phyloP scores from a whole-genome alignment of 495 filamentous ascomycete species.

The Aspergillus steynii region DNA sequence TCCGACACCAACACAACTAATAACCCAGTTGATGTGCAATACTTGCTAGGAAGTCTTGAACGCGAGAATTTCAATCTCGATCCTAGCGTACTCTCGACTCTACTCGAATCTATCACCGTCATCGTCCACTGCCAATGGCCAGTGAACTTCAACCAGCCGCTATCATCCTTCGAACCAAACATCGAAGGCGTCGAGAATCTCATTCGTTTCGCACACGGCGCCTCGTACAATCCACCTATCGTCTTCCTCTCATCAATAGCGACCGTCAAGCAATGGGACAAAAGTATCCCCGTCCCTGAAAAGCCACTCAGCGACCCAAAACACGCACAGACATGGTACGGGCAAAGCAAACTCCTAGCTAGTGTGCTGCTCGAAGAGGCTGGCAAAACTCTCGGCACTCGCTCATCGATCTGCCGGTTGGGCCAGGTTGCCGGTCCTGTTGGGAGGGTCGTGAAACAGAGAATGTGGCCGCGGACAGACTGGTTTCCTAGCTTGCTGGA shows the following conservation, averaged over 20 bases:
- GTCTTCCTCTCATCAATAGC: constrained; percentile 56
- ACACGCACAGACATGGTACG: constrained; percentile 48
- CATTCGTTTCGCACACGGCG: constrained; percentile 43
- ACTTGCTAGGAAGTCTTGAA: constrained; percentile 46
- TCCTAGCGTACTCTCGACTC: constrained; percentile 29
- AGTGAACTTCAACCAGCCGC: constrained; percentile 57
- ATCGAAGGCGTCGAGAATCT: constrained; percentile 52
- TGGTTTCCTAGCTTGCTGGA: constrained; percentile 49
- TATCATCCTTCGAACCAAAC: constrained; percentile 53
- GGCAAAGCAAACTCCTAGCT: constrained; percentile 51
- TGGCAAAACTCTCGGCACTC: constrained; percentile 30
- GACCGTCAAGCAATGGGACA: constrained; percentile 38
- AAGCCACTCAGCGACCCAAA: constrained; percentile 37
- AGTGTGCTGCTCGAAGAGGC: constrained; percentile 51
- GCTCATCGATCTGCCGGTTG: constrained; percentile 47
- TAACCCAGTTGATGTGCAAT: neutral
- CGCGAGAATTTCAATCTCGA: constrained; percentile 43
- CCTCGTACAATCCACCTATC: constrained; percentile 40
- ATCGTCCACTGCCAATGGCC: constrained; percentile 62
- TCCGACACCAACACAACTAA: neutral
- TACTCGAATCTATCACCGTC: constrained; percentile 44
- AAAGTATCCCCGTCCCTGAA: constrained; percentile 42
- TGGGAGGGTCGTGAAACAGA: constrained; percentile 24
- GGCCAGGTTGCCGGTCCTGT: constrained; percentile 56
- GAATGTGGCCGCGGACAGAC: constrained; percentile 53